These are phyloP conservation scores for Pyrenochaeta sp. DNA, from an alignment of 2,329 filamentous ascomycete species.

Conservation along the genomic window DNA sequence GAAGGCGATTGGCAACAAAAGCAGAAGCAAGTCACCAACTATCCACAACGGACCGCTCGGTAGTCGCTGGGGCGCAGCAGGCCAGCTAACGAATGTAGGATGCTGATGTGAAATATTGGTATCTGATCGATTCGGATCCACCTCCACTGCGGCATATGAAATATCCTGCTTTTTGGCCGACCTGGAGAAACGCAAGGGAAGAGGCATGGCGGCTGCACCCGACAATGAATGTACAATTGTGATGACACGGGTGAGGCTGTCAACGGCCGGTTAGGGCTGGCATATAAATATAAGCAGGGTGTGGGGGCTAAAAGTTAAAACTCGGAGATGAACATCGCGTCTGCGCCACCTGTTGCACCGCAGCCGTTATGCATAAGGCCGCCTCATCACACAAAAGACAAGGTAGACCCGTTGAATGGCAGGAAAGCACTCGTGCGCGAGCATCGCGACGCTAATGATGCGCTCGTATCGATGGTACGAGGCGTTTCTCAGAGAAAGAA, in stretches of 20 bases:
- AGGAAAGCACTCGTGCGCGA: no score
- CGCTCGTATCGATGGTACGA: no score
- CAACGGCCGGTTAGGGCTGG: background rate
- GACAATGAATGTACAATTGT: background rate
- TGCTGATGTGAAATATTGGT: background rate
- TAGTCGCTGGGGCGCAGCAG: slow-evolving; percentile 2
- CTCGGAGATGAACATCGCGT: background rate
- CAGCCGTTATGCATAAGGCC: background rate
- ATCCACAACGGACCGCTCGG: slow-evolving; percentile 2
- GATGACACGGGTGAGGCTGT: background rate
- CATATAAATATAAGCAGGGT: background rate
- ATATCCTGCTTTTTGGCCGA: slow-evolving; percentile 1
- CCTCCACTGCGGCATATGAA: background rate
- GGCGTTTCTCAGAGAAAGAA: no score
- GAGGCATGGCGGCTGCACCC: background rate
- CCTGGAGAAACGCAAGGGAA: background rate
- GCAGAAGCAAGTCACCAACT: slow-evolving; percentile 2
- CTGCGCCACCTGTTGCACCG: background rate
- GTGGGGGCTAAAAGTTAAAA: background rate
- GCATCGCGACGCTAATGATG: no score
- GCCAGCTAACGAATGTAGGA: background rate
- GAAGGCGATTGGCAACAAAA: slow-evolving; percentile 5
- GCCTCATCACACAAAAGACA: background rate
- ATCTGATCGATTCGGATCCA: slow-evolving; percentile 1
- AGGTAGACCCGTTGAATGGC: no score